These are phyloP conservation scores for Aspergillus vadensis DNA, from an alignment of 2,329 filamentous ascomycete genomes.

Conservation along the genomic window DNA sequence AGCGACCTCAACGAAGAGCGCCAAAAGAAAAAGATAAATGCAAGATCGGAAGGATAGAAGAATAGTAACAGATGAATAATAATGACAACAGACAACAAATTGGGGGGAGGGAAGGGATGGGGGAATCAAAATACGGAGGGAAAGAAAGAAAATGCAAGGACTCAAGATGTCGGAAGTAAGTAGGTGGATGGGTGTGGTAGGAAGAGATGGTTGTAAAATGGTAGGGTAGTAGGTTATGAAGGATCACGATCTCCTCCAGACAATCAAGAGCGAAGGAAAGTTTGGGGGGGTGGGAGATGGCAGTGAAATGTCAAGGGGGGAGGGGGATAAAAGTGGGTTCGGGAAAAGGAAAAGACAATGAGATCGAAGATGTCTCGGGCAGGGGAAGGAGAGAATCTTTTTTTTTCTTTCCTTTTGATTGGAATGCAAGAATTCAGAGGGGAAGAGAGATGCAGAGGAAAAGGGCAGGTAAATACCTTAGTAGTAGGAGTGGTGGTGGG, in stretches of 20 bases:
- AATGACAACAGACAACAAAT: background rate
- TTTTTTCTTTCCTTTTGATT: slow-evolving; percentile 8
- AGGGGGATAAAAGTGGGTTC: background rate
- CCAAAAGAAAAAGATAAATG: background rate
- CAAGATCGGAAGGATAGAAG: no score
- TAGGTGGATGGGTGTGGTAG: background rate
- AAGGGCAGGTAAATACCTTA: slow-evolving; percentile 21
- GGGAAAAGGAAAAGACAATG: slow-evolving; percentile 5
- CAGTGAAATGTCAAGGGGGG: slow-evolving; percentile 16
- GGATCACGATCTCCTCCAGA: slow-evolving; percentile 2
- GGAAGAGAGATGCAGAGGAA: slow-evolving; percentile 4
- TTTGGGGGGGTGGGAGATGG: background rate
- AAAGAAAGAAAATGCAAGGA: slow-evolving; percentile 5
- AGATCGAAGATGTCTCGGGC: slow-evolving; percentile 13
- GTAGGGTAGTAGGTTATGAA: background rate
- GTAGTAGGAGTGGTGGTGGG: slow-evolving; percentile 3
- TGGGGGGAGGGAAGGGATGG: background rate
- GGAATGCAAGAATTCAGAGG: slow-evolving; percentile 17
- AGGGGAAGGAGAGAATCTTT: slow-evolving; percentile 14
- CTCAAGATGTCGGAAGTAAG: background rate
- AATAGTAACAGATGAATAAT: slow-evolving; percentile 2
- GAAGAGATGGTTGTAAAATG: background rate
- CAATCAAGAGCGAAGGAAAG: background rate
- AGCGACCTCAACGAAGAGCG: background rate
- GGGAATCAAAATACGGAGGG: background rate